Base-by-base conservation (phyloP, 306 rosid species). In the Cicer bijugum region DNA sequence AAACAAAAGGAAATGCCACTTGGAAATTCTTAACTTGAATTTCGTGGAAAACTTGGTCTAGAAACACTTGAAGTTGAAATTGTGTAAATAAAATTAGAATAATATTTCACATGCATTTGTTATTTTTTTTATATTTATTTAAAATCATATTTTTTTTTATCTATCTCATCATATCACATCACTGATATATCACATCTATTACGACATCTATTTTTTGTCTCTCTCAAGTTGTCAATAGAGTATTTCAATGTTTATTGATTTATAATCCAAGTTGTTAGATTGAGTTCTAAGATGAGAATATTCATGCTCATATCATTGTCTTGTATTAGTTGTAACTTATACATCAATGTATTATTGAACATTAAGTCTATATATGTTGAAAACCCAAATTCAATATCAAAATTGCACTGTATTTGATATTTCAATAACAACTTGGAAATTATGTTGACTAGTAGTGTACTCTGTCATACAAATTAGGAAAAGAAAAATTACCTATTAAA, bases 271-370 rank as follows among this genome's bases (percentile, higher is more conserved):
- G 58, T 62, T n/a, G 42, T 51, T 47, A 58, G 72, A 74, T 50
- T 80, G 75, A 67, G 55, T 20, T 39, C 40, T 15, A 66, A 57
- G 69, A 37, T 52, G 11, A 57, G 47, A 66, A 79, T 66, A 75
- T 72, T 67, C 40, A 46, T 5, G 28, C 57, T 46, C 70, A 67
- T 56, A 46, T 44, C 52, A 33, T n/a, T 46, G 62, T 71, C 66
- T 63, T 14, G 43, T 7, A 28, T 40, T 59, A 11, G 71, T 19
- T 66, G 71, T 69, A 17, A 70, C 61, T 60, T 35, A 77, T 57
- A 10, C 28, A 68, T 66, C 42, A 50, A 9, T 68, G 57, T 38
- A 68, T 46, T 58, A 77, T 37, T 58, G 52, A 67, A 12, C 44
- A 57, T 66, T 42, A 65, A 1, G 9, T 51, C 8, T 45, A 48